Evolutionary conservation across 2,329 filamentous ascomycete genomes (phyloP).

Genomic region (Cercospora nicotianae): DNA sequence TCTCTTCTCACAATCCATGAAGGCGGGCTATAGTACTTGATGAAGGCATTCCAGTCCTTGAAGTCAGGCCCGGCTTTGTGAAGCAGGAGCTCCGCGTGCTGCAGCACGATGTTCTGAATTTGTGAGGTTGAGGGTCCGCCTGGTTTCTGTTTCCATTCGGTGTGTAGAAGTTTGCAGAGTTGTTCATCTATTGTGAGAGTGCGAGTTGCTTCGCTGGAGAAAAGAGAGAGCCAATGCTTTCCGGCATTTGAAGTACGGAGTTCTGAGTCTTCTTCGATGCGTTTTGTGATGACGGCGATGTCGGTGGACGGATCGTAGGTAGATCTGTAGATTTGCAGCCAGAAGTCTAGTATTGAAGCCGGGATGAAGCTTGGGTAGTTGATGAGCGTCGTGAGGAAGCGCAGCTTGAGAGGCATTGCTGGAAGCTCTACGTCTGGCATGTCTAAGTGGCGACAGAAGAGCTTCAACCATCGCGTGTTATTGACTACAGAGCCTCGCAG

Average conservation of each 20-base stretch:
- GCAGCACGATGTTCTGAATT: constrained; percentile 13
- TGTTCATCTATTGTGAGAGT: background rate
- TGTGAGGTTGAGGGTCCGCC: constrained; percentile 7
- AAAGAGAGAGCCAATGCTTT: constrained; percentile 34
- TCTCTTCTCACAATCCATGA: background rate
- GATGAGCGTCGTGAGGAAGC: constrained; percentile 16
- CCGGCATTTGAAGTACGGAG: constrained; percentile 22
- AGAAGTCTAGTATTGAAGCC: constrained; percentile 30
- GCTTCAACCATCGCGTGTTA: constrained; percentile 24
- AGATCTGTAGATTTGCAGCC: constrained; percentile 28
- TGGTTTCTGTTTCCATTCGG: constrained; percentile 9
- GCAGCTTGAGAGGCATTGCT: constrained; percentile 7
- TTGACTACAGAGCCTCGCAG: constrained; percentile 17
- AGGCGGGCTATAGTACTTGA: background rate
- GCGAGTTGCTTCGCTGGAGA: constrained; percentile 13
- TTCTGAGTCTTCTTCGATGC: constrained; percentile 22
- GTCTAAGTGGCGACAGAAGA: constrained; percentile 18
- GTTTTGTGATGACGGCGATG: constrained; percentile 31
- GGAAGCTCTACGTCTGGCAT: constrained; percentile 5
- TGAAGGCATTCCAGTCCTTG: constrained; percentile 8
- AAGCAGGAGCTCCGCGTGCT: constrained; percentile 19
- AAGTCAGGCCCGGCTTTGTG: background rate
- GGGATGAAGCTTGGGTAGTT: constrained; percentile 26
- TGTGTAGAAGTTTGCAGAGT: constrained; percentile 2
- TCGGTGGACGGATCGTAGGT: constrained; percentile 30